Base-by-base conservation (phyloP, 768 basidiomycete species). In the Suillus sp. region DNA sequence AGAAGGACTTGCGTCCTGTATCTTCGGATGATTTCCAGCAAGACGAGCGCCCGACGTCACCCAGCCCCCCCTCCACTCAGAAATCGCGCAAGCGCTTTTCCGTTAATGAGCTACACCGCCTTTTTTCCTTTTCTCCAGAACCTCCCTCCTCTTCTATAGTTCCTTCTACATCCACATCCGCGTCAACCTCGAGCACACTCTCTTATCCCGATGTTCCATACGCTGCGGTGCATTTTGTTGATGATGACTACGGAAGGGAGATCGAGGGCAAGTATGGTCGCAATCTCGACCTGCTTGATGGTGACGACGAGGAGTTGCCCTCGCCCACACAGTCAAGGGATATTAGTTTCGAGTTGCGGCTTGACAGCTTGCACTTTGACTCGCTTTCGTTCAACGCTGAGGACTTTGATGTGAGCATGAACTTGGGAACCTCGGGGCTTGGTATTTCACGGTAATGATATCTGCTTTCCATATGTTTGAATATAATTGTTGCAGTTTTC, bases 331-430 rank as follows among this genome's bases (percentile, higher is more conserved):
- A 59, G 43, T 69, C 71, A 42, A 74, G 69, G 38, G 83, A 88
- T 58, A 64, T 75, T 65, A 83, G 81, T 65, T 75, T 87, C 57
- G 87, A 91, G 77, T 86, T 89, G 87, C 78, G 76, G 42, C 83
- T 91, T 16, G 87, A 90, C 69, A 90, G 90, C 37, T 77, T 91
- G 60, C 88, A 89, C 70, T 91, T 91, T 70, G 90, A 91, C 66
- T 79, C 83, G 1, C 67, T 91, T 51, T 88, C 86, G 60, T 88
- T 91, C 61, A 87, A 91, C 70, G 80, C 81, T 30, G 84, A 87
- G 66, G 79, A 78, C 45, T 88, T 89, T 71, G 64, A 73, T 60
- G 42, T 75, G 35, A 59, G 66, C 47, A 67, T 65, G 74, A 68
- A 73, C 38, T 27, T 43, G 63, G 62, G 11, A 59, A 60, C 56